Evolutionary conservation across 73 alveolate species (phyloP).

Genomic region (Urostyla sp.): DNA sequence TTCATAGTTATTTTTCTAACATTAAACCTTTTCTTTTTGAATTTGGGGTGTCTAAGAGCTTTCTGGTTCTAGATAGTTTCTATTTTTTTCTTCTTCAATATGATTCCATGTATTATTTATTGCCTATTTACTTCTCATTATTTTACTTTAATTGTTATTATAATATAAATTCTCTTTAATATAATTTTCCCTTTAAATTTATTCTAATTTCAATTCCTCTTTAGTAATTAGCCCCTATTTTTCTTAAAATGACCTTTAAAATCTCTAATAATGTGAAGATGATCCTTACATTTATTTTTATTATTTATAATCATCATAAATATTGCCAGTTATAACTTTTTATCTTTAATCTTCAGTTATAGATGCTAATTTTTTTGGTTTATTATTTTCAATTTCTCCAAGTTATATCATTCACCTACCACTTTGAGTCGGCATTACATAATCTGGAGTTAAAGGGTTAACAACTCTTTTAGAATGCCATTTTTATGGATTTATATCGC

Average conservation of each 20-base stretch:
- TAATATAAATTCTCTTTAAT: too few relatives aligned
- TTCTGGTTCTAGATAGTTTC: too few relatives aligned
- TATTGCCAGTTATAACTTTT: neutral
- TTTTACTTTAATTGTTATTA: too few relatives aligned
- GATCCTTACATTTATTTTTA: neutral
- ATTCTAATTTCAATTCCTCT: neutral
- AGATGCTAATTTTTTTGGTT: slow-evolving; percentile 7
- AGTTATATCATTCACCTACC: slow-evolving; percentile 38
- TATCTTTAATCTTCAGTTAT: slow-evolving; percentile 32
- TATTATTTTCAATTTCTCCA: slow-evolving; percentile 37
- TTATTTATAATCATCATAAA: neutral
- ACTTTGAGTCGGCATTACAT: slow-evolving; percentile 36
- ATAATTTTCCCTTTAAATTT: slow-evolving; percentile 7
- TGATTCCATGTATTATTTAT: too few relatives aligned
- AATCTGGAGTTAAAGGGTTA: slow-evolving; percentile 41
- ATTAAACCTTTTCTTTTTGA: too few relatives aligned
- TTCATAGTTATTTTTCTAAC: too few relatives aligned
- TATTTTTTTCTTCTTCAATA: too few relatives aligned
- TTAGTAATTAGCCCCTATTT: neutral
- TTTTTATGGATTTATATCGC: slow-evolving; percentile 50
- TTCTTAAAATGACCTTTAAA: neutral
- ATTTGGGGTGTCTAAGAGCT: too few relatives aligned
- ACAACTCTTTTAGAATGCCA: slow-evolving; percentile 46
- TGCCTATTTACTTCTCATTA: too few relatives aligned
- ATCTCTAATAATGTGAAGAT: neutral